A percentile compares a stretch with the other conserved stretches of the same genome.
These are phyloP conservation scores for Casuarina glauca DNA, from an alignment of 306 rosid genomes.

Conservation along the genomic window DNA sequence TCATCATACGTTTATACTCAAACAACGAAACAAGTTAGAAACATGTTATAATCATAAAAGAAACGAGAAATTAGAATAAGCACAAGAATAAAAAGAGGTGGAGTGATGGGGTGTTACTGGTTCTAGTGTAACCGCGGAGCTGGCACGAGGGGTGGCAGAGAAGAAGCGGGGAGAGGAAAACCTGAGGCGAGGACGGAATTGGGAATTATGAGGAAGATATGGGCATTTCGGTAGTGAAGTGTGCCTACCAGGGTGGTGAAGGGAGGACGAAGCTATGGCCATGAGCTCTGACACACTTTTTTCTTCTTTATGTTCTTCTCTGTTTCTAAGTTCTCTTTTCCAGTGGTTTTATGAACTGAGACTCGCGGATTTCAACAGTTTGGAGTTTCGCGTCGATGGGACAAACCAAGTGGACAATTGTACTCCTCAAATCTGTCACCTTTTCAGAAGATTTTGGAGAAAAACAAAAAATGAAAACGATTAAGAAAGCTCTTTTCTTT, in stretches of 20 bases:
- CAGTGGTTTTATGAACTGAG: background rate
- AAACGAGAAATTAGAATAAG: too few relatives aligned
- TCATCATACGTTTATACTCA: too few relatives aligned
- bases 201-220: conserved; percentile 32
- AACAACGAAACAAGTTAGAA: too few relatives aligned
- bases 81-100: background rate
- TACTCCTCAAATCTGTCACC: background rate
- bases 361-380: background rate
- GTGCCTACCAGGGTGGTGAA: conserved; percentile 36
- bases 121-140: conserved; percentile 37
- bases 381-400: background rate
- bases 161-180: conserved; percentile 20
- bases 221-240: conserved; percentile 37
- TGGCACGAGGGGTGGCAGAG: conserved; percentile 42
- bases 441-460: background rate
- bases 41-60: too few relatives aligned
- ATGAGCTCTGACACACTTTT: conserved; percentile 11
- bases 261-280: conserved; percentile 42
- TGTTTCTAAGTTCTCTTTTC: background rate
- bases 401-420: background rate
- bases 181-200: conserved; percentile 30
- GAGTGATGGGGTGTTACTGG: conserved; percentile 36
- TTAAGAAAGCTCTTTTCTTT: too few relatives aligned
- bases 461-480: too few relatives aligned
- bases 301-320: background rate